A percentile compares a stretch with the other conserved stretches of the same genome.
These are phyloP conservation scores for Zymoseptoria crescenta DNA, from an alignment of 2,329 filamentous ascomycete species.

Conservation along the genomic window DNA sequence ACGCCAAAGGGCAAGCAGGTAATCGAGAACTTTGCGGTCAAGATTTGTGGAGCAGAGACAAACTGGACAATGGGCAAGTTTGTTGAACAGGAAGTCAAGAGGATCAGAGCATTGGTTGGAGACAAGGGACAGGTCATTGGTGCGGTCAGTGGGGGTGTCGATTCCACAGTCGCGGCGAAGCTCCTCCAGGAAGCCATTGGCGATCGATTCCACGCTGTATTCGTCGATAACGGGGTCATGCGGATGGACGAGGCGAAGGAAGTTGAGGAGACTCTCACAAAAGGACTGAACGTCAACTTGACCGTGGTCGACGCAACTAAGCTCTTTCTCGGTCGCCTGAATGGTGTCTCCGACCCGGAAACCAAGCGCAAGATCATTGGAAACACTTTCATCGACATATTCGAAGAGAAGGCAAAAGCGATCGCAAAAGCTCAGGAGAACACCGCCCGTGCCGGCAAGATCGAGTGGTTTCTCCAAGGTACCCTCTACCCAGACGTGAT, in stretches of 20 bases:
- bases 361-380: constrained; percentile 89
- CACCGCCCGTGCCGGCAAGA: constrained; percentile 60
- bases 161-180: constrained; percentile 78
- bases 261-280: constrained; percentile 69
- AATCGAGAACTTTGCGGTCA: constrained; percentile 73
- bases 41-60: constrained; percentile 67
- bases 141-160: constrained; percentile 75
- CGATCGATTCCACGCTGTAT: constrained; percentile 73
- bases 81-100: constrained; percentile 66
- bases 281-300: constrained; percentile 82
- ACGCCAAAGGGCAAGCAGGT: constrained; percentile 62
- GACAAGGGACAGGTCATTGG: constrained; percentile 73
- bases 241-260: constrained; percentile 74
- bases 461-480: constrained; percentile 82
- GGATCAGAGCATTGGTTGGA: constrained; percentile 77
- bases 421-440: constrained; percentile 66
- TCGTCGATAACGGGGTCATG: constrained; percentile 82
- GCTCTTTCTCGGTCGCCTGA: constrained; percentile 67
- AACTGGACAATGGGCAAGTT: constrained; percentile 87
- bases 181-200: constrained; percentile 83
- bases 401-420: constrained; percentile 67
- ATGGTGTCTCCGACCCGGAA: constrained; percentile 70
- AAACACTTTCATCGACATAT: constrained; percentile 70
- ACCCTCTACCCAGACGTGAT: constrained; percentile 73
- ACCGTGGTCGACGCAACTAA: constrained; percentile 76